These are phyloP conservation scores for Quercus berberidifolia DNA, from an alignment of 306 rosid species.

Conservation along the genomic window DNA sequence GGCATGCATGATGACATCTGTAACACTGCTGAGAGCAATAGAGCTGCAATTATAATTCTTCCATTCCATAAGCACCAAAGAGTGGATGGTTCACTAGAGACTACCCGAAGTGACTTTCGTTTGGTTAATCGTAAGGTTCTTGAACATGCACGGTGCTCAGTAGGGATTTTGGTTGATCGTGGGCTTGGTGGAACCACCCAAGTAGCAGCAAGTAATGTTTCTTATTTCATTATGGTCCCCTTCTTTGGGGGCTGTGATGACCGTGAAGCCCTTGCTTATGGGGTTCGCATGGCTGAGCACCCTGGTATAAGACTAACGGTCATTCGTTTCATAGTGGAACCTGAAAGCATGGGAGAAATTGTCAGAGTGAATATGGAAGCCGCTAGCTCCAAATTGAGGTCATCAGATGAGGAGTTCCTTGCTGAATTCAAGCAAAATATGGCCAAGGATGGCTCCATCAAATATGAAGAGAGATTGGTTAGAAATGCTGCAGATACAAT, in stretches of 20 bases:
- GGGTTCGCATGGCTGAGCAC: conserved; percentile 75
- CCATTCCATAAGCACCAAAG: conserved; percentile 90
- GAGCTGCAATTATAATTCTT: conserved; percentile 62
- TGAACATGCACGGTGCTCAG: conserved; percentile 74
- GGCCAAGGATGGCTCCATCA: conserved; percentile 37
- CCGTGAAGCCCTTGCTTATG: conserved; percentile 77
- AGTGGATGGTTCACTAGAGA: conserved; percentile 60
- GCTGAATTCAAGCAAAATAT: conserved; percentile 32
- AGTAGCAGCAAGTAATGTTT: conserved; percentile 68
- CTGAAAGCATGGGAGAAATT: conserved; percentile 29
- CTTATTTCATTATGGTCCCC: conserved; percentile 46
- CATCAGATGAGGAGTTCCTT: conserved; percentile 48
- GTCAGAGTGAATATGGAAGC: conserved; percentile 30
- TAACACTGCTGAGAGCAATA: conserved; percentile 59
- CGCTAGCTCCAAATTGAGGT: conserved; percentile 10
- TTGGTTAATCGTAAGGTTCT: conserved; percentile 65
- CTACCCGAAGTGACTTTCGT: conserved; percentile 49
- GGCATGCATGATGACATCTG: conserved; percentile 81
- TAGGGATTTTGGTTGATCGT: conserved; percentile 78
- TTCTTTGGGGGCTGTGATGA: conserved; percentile 94
- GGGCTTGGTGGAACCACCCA: conserved; percentile 81
- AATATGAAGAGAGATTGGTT: conserved; percentile 40
- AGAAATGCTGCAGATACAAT: conserved; percentile 36
- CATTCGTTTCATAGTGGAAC: conserved; percentile 45
- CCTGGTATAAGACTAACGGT: conserved; percentile 70